Conservation (phyloP, 176 grass and related monocot species). For the Zizania latifolia region DNA sequence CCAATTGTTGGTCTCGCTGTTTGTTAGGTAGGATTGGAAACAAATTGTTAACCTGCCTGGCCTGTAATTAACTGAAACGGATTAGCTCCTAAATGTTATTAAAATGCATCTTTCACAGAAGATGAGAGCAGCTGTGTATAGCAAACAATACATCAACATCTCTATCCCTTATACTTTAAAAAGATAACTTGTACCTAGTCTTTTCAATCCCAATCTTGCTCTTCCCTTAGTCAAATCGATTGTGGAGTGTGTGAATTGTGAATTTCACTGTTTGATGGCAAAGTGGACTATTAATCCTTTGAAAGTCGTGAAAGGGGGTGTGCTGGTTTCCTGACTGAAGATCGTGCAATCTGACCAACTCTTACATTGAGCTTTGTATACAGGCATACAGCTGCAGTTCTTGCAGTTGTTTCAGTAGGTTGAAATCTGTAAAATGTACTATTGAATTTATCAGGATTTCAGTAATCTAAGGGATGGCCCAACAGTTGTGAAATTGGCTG, state of each 20-base stretch:
- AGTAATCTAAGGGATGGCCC: background rate
- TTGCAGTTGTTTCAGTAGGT: background rate
- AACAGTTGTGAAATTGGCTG: background rate
- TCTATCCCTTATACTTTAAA: slow-evolving; percentile 7
- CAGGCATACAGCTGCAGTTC: background rate
- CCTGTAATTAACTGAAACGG: slow-evolving; percentile 62
- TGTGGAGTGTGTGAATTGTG: background rate
- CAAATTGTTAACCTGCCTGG: slow-evolving; percentile 23
- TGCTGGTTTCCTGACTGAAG: background rate
- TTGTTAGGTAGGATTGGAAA: slow-evolving; percentile 56
- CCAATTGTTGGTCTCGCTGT: slow-evolving; percentile 72
- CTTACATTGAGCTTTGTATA: background rate
- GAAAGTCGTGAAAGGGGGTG: background rate
- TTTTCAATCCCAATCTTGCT: background rate
- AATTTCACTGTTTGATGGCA: slow-evolving; percentile 1
- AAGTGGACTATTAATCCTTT: background rate
- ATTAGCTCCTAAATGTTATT: slow-evolving; percentile 5
- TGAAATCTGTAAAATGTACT: too few relatives aligned
- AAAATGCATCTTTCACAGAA: slow-evolving; percentile 30
- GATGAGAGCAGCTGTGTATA: slow-evolving; percentile 41
- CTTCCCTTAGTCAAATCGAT: background rate
- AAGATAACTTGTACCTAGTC: slow-evolving; percentile 26
- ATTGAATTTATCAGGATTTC: background rate
- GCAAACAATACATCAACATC: slow-evolving; percentile 27
- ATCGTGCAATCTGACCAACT: background rate